phyloP scores from a whole-genome alignment of 1,284 basidiomycete species.

The Inonotus obliquus region DNA sequence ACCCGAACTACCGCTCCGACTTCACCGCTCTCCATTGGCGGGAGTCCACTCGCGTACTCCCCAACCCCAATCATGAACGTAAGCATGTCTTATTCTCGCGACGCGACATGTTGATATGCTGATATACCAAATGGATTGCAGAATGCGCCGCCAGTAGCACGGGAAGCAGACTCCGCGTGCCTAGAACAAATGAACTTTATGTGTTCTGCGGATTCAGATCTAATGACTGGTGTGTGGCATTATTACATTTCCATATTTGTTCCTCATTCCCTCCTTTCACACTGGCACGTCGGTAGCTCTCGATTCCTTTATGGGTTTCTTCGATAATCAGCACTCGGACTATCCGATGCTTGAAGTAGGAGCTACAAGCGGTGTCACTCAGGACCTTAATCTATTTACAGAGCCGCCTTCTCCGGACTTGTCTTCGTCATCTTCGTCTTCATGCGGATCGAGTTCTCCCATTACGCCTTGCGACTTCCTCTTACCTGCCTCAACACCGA shows the following conservation, averaged over 20 bases:
- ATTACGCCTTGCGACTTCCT: conserved; percentile 14
- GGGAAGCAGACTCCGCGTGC: neutral
- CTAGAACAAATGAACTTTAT: conserved; percentile 6
- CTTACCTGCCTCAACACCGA: conserved; percentile 3
- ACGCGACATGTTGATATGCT: neutral
- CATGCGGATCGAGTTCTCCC: conserved; percentile 11
- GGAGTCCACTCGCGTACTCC: conserved; percentile 5
- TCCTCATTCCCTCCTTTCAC: neutral
- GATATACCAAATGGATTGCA: neutral
- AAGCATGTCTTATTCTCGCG: neutral
- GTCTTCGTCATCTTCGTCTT: conserved; percentile 14
- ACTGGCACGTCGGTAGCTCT: conserved; percentile 6
- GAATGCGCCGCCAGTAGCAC: neutral
- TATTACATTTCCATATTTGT: neutral
- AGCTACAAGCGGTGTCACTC: neutral
- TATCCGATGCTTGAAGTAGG: conserved; percentile 10
- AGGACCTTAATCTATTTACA: conserved; percentile 3
- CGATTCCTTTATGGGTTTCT: conserved; percentile 11
- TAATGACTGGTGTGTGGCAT: conserved; percentile 14
- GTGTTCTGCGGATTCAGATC: conserved; percentile 3
- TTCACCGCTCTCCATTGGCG: neutral
- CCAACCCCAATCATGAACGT: conserved; percentile 14
- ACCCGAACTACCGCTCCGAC: neutral
- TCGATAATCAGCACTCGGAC: conserved; percentile 5
- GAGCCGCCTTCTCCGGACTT: conserved; percentile 15